These are phyloP conservation scores for Fusarium chlamydosporum DNA, from an alignment of 2,329 filamentous ascomycete species.

Conservation along the genomic window DNA sequence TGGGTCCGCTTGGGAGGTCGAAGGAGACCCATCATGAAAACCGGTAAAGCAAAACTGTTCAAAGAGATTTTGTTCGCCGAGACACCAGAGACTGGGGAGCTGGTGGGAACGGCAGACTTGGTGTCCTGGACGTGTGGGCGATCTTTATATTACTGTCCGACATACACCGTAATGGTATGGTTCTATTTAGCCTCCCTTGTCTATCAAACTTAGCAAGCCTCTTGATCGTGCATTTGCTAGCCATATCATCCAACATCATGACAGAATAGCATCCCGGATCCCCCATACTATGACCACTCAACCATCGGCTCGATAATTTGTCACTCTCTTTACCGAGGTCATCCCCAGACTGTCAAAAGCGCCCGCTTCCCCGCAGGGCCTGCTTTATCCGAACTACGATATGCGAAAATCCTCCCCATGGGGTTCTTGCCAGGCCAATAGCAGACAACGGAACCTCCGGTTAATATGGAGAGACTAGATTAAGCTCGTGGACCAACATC, in stretches of 20 bases:
- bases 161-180: background rate
- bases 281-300: too few species aligned
- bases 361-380: conserved; percentile 19
- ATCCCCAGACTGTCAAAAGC: background rate
- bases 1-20: conserved; percentile 24
- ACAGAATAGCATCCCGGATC: background rate
- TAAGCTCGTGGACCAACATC: background rate
- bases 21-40: conserved; percentile 18
- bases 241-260: background rate
- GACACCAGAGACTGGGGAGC: background rate
- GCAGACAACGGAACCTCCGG: background rate
- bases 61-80: background rate
- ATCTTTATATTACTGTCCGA: conserved; percentile 13
- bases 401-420: conserved; percentile 27
- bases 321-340: background rate
- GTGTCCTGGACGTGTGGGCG: background rate
- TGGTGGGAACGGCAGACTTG: background rate
- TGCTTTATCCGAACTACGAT: conserved; percentile 23
- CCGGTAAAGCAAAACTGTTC: background rate
- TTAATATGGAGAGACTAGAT: conserved; percentile 6
- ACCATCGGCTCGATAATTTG: conserved; percentile 1
- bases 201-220: background rate
- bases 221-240: background rate
- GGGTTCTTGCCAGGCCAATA: conserved; percentile 1
- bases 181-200: conserved; percentile 5